Conservation (phyloP, 768 basidiomycete genomes). For the Filobasidium floriforme region DNA sequence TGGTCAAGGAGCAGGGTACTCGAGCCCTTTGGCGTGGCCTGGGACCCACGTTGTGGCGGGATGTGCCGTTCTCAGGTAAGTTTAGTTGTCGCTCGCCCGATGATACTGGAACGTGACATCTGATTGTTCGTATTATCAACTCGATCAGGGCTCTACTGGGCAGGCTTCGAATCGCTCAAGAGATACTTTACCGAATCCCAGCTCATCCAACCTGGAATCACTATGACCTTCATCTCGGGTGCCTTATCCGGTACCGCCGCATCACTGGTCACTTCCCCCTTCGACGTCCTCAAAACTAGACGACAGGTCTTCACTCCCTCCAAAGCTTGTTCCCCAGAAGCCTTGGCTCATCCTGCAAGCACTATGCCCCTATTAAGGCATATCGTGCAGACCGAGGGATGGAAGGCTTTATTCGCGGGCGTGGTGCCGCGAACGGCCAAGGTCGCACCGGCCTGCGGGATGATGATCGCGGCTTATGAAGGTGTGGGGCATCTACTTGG, state of each 20-base stretch:
- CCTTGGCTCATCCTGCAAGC: slow-evolving; percentile 44
- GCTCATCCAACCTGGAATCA: slow-evolving; percentile 49
- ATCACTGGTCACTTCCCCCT: slow-evolving; percentile 83
- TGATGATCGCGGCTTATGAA: slow-evolving; percentile 97
- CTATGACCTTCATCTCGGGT: slow-evolving; percentile 78
- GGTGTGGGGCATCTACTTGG: slow-evolving; percentile 47
- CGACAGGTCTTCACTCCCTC: slow-evolving; percentile 59
- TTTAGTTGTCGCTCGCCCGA: not conserved
- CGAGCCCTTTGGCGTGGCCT: slow-evolving; percentile 80
- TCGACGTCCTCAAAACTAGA: slow-evolving; percentile 93
- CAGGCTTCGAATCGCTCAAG: slow-evolving; percentile 82
- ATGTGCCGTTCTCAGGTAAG: slow-evolving; percentile 88
- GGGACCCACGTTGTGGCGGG: slow-evolving; percentile 86
- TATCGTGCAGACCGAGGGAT: slow-evolving; percentile 72
- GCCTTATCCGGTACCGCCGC: slow-evolving; percentile 77
- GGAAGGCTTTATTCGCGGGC: slow-evolving; percentile 71
- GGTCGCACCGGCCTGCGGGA: slow-evolving; percentile 93
- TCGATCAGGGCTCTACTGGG: slow-evolving; percentile 69
- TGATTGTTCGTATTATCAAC: not conserved
- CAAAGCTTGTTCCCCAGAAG: slow-evolving; percentile 31
- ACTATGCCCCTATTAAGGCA: slow-evolving; percentile 61
- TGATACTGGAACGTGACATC: not conserved
- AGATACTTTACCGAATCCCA: slow-evolving; percentile 53
- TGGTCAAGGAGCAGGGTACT: slow-evolving; percentile 61
- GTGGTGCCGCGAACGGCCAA: slow-evolving; percentile 81